phyloP scores from a whole-genome alignment of 768 basidiomycete species.

The Pisolithus tinctorius region DNA sequence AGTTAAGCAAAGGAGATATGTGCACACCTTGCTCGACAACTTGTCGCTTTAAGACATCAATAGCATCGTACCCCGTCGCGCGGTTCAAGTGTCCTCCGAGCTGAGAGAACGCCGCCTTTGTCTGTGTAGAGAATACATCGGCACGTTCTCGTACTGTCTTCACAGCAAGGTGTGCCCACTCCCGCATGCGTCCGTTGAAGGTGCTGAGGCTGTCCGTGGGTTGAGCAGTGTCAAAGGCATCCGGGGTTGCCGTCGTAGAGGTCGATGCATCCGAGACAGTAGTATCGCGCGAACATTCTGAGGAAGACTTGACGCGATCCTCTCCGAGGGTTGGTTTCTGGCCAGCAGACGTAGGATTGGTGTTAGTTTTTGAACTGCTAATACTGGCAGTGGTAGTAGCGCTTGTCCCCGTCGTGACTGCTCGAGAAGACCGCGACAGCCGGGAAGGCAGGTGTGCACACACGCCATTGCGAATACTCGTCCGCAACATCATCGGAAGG shows the following conservation, averaged over 20 bases:
- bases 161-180: constrained; percentile 38
- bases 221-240: neutral
- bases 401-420: neutral
- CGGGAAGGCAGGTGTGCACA: neutral
- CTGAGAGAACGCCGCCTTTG: constrained; percentile 59
- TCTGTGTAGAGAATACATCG: constrained; percentile 50
- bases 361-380: neutral
- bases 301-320: neutral
- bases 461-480: neutral
- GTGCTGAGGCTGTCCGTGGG: constrained; percentile 21
- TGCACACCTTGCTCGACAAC: constrained; percentile 74
- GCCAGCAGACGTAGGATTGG: neutral
- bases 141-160: constrained; percentile 40
- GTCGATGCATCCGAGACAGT: neutral
- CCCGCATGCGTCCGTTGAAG: constrained; percentile 32
- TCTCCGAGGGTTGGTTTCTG: neutral
- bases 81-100: constrained; percentile 78
- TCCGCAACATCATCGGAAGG: neutral
- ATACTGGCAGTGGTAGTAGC: neutral
- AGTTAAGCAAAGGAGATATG: constrained; percentile 6
- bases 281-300: too few relatives aligned
- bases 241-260: neutral
- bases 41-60: constrained; percentile 70
- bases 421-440: neutral
- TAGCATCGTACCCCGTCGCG: constrained; percentile 88